Conservation (phyloP, 331 rosid species). For the Stylosanthes scabra region DNA sequence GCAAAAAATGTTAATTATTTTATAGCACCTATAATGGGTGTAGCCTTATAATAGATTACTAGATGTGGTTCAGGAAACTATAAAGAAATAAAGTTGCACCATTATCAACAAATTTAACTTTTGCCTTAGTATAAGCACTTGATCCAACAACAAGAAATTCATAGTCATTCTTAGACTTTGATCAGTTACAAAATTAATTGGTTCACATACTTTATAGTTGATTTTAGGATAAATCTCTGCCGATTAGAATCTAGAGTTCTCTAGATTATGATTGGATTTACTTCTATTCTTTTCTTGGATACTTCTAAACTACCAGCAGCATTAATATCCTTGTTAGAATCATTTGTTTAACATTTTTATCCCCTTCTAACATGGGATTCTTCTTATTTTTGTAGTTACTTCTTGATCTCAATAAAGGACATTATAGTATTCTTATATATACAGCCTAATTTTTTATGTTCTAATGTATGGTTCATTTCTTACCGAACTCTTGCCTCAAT, state of each 20-base stretch:
- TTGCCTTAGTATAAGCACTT: too few species aligned
- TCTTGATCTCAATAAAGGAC: slow-evolving; percentile 1
- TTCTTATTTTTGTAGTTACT: slow-evolving; percentile 24
- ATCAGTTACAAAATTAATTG: not conserved
- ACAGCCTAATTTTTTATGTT: slow-evolving; percentile 24
- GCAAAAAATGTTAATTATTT: too few species aligned
- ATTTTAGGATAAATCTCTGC: not conserved
- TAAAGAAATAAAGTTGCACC: too few species aligned
- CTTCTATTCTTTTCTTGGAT: slow-evolving; percentile 16
- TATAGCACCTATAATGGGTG: too few species aligned
- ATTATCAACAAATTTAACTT: too few species aligned
- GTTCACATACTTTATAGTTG: slow-evolving; percentile 13
- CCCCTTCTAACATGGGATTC: slow-evolving; percentile 9
- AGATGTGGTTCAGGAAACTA: too few species aligned
- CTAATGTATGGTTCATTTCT: slow-evolving; percentile 15
- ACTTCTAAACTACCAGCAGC: not conserved
- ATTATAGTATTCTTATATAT: slow-evolving; percentile 3
- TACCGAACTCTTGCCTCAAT: not conserved
- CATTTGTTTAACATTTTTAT: not conserved
- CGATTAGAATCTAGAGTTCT: slow-evolving; percentile 5
- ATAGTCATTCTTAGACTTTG: slow-evolving; percentile 1
- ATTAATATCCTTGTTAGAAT: slow-evolving; percentile 15
- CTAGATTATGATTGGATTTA: not conserved
- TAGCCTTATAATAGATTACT: too few species aligned
- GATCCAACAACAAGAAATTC: not conserved